A percentile compares a stretch with the other conserved stretches of the same genome.
Conservation (phyloP, 2,329 filamentous ascomycete species). For the Colletotrichum sp. region DNA sequence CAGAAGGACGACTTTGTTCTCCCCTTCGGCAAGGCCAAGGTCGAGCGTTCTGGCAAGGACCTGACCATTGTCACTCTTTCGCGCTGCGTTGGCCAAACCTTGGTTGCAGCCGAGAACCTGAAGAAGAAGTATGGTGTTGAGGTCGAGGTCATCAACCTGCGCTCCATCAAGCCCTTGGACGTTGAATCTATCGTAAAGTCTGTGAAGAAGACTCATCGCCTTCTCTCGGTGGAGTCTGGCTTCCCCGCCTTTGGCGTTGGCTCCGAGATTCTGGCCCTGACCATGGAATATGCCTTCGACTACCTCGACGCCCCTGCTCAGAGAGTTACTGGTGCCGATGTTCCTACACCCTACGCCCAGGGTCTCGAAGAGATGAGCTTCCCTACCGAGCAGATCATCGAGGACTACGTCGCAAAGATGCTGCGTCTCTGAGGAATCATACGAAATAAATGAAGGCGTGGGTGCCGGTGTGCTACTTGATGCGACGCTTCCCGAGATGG, state of each 20-base stretch:
- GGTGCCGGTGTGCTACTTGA: background rate
- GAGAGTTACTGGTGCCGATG: conserved; percentile 94
- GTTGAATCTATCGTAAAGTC: conserved; percentile 95
- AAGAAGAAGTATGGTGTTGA: conserved; percentile 98
- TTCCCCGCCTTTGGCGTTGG: conserved; percentile 95
- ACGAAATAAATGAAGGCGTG: background rate
- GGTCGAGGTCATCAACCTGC: conserved; percentile 96
- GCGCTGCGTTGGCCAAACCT: conserved; percentile 91
- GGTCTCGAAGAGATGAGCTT: conserved; percentile 95
- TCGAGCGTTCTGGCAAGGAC: conserved; percentile 95
- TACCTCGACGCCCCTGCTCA: conserved; percentile 94
- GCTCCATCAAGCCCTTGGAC: conserved; percentile 95
- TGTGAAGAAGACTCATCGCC: conserved; percentile 96
- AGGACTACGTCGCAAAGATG: conserved; percentile 87
- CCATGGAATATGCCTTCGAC: conserved; percentile 98
- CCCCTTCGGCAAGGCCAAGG: conserved; percentile 98
- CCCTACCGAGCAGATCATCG: conserved; percentile 88
- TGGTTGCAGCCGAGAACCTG: conserved; percentile 86
- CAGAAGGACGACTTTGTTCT: conserved; percentile 97
- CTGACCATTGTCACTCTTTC: conserved; percentile 94
- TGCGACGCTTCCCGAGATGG: background rate
- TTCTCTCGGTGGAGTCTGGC: conserved; percentile 92
- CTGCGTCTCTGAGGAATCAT: conserved; percentile 68
- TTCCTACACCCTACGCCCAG: conserved; percentile 93
- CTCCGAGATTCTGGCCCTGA: conserved; percentile 89